Base-by-base conservation (phyloP, 2,329 filamentous ascomycete species). In the Diplodia seriata region DNA sequence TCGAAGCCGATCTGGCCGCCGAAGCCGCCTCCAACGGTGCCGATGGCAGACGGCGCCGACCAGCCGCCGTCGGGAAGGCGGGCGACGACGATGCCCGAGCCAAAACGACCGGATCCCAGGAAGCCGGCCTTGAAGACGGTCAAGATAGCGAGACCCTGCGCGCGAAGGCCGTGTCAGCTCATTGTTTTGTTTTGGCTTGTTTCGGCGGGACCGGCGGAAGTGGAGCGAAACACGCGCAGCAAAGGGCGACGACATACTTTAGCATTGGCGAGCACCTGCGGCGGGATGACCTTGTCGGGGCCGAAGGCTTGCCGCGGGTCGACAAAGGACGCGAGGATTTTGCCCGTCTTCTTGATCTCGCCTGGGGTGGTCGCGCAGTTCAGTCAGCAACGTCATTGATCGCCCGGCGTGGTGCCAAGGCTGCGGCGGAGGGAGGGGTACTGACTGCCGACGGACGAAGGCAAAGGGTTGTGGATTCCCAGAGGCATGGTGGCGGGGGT, bases 301-400 rank as follows among this genome's bases (percentile, higher is more conserved):
- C 94, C 93, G 79, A 98, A 97, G 23, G 94, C 84, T 83, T 98
- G 94, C 76, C 90, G 88, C 23, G 95, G 95, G 78, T 98, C 95
- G 78, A 98, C 87, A 79, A 99, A 99, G 14, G 94, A 97, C 55
- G 91, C 88, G 73, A 99, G 87, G 76, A 98, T 98, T 85, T 97
- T 97, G 77, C 91, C 91, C 78, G 93, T 95, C 82, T 99, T 99
- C 81, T 91, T 95, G 83, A 95, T 98, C 84, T 99, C 95, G 84
- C 93, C 94, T 97, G 80, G 36, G 11, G 53, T 11, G 18, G 73
- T 47, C 43, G 43, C 68, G 59, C 73, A 68, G 67, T 72, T 62
- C 68, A 63, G 74, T 78, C 69, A 78, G 80, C 76, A 43, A 75
- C 72, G 74, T 75, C 74, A 75, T 73, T 66, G 57, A 68, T 68